Evolutionary conservation across 2,329 filamentous ascomycete genomes (phyloP).

Genomic region (Aureobasidium sp.): DNA sequence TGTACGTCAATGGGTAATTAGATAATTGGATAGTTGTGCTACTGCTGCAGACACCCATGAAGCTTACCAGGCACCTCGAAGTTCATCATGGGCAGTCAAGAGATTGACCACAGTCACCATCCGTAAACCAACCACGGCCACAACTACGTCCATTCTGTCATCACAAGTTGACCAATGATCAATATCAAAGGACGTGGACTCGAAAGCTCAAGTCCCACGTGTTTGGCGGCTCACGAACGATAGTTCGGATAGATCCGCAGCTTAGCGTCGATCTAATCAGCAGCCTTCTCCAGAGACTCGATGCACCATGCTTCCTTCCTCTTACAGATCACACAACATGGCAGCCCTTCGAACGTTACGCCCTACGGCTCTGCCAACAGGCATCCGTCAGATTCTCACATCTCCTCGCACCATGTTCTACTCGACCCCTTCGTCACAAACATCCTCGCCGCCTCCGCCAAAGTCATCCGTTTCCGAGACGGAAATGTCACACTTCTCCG

Average conservation of each 20-base stretch:
- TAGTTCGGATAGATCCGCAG: neutral
- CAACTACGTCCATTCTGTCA: no score
- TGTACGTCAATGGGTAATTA: neutral
- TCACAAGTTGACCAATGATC: neutral
- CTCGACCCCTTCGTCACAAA: neutral
- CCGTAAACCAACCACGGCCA: neutral
- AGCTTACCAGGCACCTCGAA: neutral
- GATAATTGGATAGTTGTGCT: neutral
- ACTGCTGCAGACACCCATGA: neutral
- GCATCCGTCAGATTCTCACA: neutral
- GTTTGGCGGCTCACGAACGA: neutral
- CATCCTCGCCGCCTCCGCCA: constrained; percentile 9
- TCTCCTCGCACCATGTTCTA: neutral
- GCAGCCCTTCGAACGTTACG: constrained; percentile 8
- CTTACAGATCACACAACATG: neutral
- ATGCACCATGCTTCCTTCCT: neutral
- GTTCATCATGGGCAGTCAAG: neutral
- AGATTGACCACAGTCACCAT: no score
- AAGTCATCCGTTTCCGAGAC: constrained; percentile 67
- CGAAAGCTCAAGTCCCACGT: neutral
- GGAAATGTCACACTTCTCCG: constrained; percentile 91
- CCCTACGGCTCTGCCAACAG: constrained; percentile 1
- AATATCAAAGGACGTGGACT: no score
- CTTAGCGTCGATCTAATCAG: constrained; percentile 5
- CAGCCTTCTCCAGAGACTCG: neutral